phyloP scores from a whole-genome alignment of 2,329 filamentous ascomycete species.

The Cercospora canescens region DNA sequence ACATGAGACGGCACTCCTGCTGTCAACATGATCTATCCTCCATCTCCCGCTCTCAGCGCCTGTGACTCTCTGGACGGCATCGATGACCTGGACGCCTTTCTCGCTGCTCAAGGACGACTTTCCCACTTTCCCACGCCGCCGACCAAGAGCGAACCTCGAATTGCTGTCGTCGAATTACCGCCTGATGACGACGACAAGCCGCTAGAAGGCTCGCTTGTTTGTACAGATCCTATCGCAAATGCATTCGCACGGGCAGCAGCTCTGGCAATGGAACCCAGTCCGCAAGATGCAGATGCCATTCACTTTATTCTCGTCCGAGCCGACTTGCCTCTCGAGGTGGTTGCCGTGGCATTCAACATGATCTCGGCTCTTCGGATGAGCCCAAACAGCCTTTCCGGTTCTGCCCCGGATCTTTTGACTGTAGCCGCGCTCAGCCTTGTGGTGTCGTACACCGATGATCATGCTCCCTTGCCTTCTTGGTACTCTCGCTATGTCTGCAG shows the following conservation, averaged over 20 bases:
- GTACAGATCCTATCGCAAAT: slow-evolving; percentile 17
- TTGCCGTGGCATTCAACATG: slow-evolving; percentile 35
- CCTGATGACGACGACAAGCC: slow-evolving; percentile 13
- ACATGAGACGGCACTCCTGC: neutral
- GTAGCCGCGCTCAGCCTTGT: slow-evolving; percentile 31
- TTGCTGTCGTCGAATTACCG: slow-evolving; percentile 22
- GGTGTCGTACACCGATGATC: slow-evolving; percentile 31
- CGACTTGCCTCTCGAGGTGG: slow-evolving; percentile 29
- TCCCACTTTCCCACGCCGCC: slow-evolving; percentile 35
- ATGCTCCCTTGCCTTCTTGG: slow-evolving; percentile 23
- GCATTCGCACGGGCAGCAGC: slow-evolving; percentile 22
- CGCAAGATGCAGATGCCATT: slow-evolving; percentile 22
- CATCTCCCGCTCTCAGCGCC: slow-evolving; percentile 33
- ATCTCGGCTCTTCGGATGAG: slow-evolving; percentile 20
- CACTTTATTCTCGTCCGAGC: slow-evolving; percentile 29
- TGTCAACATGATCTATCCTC: slow-evolving; percentile 7
- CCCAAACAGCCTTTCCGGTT: neutral
- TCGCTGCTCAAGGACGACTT: slow-evolving; percentile 30
- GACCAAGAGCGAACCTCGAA: slow-evolving; percentile 18
- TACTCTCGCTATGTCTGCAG: slow-evolving; percentile 29
- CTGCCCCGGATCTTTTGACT: slow-evolving; percentile 27
- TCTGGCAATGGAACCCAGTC: slow-evolving; percentile 6
- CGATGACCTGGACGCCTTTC: slow-evolving; percentile 36
- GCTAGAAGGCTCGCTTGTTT: neutral
- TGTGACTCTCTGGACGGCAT: slow-evolving; percentile 34